A percentile compares a stretch with the other conserved stretches of the same genome.
Evolutionary conservation across 805 yeast genomes (phyloP).

Genomic region (Cyberlindnera euphorbiiphila): DNA sequence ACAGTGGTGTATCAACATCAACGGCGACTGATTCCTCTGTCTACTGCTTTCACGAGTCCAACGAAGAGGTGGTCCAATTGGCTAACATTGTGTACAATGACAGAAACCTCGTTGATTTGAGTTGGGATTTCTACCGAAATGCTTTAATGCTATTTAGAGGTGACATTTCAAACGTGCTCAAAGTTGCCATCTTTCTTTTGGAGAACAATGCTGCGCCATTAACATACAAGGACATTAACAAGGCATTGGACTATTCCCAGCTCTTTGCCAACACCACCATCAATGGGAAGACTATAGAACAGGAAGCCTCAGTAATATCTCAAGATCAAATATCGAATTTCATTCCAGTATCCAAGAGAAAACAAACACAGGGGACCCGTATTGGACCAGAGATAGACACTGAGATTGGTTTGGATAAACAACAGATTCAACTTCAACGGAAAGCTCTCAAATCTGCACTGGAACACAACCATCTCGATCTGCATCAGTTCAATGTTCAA

Average conservation of each 20-base stretch:
- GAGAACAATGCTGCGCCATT: slow-evolving; percentile 29
- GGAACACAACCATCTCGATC: slow-evolving; percentile 38
- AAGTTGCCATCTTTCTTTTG: slow-evolving; percentile 31
- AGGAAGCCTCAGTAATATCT: neutral
- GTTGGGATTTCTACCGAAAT: slow-evolving; percentile 36
- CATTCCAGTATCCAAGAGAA: slow-evolving; percentile 2
- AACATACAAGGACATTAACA: slow-evolving; percentile 25
- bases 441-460: slow-evolving; percentile 21
- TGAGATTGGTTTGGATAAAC: slow-evolving; percentile 2
- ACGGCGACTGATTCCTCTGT: neutral
- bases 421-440: slow-evolving; percentile 11
- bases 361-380: neutral
- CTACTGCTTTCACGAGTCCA: slow-evolving; percentile 18
- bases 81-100: slow-evolving; percentile 33
- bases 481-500: slow-evolving; percentile 49
- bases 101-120: slow-evolving; percentile 32
- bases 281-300: too few species aligned
- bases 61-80: slow-evolving; percentile 33
- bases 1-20: too few species aligned
- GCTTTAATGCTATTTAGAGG: slow-evolving; percentile 44
- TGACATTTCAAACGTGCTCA: slow-evolving; percentile 36
- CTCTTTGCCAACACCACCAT: neutral
- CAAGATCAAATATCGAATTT: neutral
- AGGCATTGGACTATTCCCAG: slow-evolving; percentile 5
- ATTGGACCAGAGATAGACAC: neutral